phyloP scores from a whole-genome alignment of 768 basidiomycete species.

The Coprinopsis marcescibilis region DNA sequence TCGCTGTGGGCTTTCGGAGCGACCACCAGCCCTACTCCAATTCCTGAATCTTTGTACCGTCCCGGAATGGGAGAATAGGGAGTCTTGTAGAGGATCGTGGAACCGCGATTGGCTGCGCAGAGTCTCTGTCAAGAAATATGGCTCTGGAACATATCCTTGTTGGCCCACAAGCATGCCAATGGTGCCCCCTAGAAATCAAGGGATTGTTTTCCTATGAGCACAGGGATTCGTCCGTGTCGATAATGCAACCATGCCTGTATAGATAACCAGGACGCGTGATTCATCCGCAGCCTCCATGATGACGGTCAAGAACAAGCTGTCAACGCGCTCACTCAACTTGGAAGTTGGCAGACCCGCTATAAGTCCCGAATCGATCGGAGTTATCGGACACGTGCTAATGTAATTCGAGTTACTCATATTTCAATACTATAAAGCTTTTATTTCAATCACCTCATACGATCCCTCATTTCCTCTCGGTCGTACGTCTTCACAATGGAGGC shows the following conservation, averaged over 20 bases:
- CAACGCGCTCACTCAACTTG: neutral
- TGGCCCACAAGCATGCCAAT: conserved; percentile 82
- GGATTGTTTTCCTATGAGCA: neutral
- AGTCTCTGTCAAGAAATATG: conserved; percentile 81
- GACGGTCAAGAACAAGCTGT: conserved; percentile 4
- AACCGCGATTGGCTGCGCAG: conserved; percentile 81
- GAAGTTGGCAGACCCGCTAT: no score
- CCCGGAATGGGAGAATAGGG: conserved; percentile 73
- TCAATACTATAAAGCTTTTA: conserved; percentile 14
- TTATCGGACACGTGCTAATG: no score
- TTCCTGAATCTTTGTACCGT: conserved; percentile 76
- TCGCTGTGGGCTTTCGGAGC: conserved; percentile 40
- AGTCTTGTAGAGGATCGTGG: conserved; percentile 86
- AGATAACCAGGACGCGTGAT: conserved; percentile 79
- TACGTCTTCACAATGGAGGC: conserved; percentile 50
- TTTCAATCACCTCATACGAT: conserved; percentile 16
- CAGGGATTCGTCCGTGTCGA: neutral
- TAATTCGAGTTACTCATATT: no score
- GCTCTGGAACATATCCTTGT: conserved; percentile 79
- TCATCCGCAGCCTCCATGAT: conserved; percentile 60
- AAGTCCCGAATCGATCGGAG: no score
- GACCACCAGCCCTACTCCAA: conserved; percentile 62
- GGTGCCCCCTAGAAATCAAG: conserved; percentile 51
- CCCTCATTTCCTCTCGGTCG: conserved; percentile 10
- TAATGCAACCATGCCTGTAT: conserved; percentile 47